These are phyloP conservation scores for Talinum fruticosum DNA, from an alignment of 148 eudicot species.

Conservation along the genomic window DNA sequence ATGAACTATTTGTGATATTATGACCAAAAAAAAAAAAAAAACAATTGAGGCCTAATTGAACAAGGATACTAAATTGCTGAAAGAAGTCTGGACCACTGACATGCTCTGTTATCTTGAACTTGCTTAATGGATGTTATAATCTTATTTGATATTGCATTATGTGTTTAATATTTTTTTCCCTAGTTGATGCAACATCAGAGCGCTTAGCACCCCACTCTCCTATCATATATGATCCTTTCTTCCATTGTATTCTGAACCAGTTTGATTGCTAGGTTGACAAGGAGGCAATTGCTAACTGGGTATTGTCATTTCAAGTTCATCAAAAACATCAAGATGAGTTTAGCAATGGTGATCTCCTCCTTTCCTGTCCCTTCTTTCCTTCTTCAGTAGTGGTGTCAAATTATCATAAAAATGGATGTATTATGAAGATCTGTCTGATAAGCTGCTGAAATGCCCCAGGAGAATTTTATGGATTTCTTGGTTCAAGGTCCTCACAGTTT, in stretches of 20 bases:
- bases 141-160: not conserved
- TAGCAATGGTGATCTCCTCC: slow-evolving; percentile 39
- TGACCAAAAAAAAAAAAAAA: no score
- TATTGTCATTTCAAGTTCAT: slow-evolving; percentile 75
- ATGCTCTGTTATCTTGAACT: not conserved
- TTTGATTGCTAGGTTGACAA: slow-evolving; percentile 57
- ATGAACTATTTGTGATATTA: no score
- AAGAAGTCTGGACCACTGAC: not conserved
- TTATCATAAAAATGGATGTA: not conserved
- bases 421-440: slow-evolving; percentile 7
- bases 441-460: slow-evolving; percentile 38
- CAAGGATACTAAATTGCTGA: no score
- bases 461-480: slow-evolving; percentile 84
- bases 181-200: not conserved
- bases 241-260: not conserved
- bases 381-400: not conserved
- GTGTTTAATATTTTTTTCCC: not conserved
- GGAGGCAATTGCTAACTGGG: slow-evolving; percentile 62
- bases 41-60: no score
- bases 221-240: not conserved
- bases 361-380: not conserved
- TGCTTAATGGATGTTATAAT: not conserved
- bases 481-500: slow-evolving; percentile 84
- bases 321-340: slow-evolving; percentile 40
- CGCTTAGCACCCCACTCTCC: not conserved